Evolutionary conservation across 208 protist species (phyloP).

Genomic region (Trypanosoma caninum): DNA sequence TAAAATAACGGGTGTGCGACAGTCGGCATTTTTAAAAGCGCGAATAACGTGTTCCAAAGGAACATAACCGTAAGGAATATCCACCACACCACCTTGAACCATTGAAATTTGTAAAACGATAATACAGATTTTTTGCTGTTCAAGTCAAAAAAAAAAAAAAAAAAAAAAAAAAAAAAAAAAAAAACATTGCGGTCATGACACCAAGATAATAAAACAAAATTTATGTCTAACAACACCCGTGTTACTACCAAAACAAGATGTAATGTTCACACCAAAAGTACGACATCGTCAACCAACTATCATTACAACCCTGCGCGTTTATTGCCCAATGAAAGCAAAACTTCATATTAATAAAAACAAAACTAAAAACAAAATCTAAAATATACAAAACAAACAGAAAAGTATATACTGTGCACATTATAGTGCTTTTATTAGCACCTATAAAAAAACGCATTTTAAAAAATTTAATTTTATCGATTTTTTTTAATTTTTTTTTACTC

Average conservation of each 20-base stretch:
- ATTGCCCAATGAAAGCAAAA: no score
- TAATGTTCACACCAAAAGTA: no score
- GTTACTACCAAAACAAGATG: no score
- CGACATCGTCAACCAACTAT: no score
- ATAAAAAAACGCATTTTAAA: no score
- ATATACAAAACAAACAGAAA: slow-evolving; percentile 2
- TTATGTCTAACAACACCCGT: no score
- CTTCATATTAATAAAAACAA: not conserved
- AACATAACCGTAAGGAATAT: slow-evolving; percentile 28
- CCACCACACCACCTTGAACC: slow-evolving; percentile 32
- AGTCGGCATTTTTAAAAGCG: slow-evolving; percentile 81
- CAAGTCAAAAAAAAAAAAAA: slow-evolving; percentile 12
- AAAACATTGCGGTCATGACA: not conserved
- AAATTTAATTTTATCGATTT: no score
- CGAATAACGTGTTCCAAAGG: slow-evolving; percentile 63
- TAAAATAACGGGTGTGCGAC: slow-evolving; percentile 78
- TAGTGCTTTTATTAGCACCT: no score
- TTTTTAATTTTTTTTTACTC: no score
- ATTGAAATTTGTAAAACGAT: slow-evolving; percentile 5
- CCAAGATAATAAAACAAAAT: no score
- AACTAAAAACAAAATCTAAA: not conserved
- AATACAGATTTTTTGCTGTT: not conserved
- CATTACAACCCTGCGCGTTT: no score
- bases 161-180: not conserved
- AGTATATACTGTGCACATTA: not conserved